Evolutionary conservation across 2,329 filamentous ascomycete genomes (phyloP), one percentile per base, ranked within the genome.

Genomic region (Aureobasidium sp.): DNA sequence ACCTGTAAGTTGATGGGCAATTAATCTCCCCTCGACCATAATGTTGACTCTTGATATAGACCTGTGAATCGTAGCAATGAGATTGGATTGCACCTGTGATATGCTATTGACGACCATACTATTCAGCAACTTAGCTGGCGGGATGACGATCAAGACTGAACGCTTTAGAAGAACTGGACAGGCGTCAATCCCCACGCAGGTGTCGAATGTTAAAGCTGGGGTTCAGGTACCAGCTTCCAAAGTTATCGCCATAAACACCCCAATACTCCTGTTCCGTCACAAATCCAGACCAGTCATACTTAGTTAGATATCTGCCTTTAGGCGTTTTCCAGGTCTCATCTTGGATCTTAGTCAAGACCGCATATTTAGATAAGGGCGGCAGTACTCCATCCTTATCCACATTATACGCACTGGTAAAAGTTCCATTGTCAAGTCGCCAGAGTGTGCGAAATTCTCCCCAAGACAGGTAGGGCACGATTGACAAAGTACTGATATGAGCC

Each of bases 401-500:
- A 0, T 77, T 81, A 42, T 74, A 72, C 0, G 78, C 80, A 53
- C 74, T 74, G 1, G 77, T 70, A 61, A 82, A 82, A 0, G 77
- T 78, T 0, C 68, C 68, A 61, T 81, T 81, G 59, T 79, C 78
- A 13, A 82, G 72, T 8, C 79, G 74, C 74, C 77, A 80, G 2
- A 82, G 72, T 0, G 79, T 80, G 25, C 80, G 71, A 65, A 81
- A 80, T 63, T 81, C 78, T 53, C 21, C 79, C 78, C 7, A 82
- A 72, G 0, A 70, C 72, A 1, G 80, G 78, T 4, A 82, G 69
- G 3, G 72, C 76, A 55, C 71, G 77, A 66, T 82, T 82, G 62
- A 82, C 77, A 55, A 82, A 79, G 69, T 82, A 82, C 61, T 82
- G 80, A 65, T 82, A 82, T n/a, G 80, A 78, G n/a, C 80, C 80